Conservation (phyloP, 805 yeast genomes). For the Pichia pseudocactophila region DNA sequence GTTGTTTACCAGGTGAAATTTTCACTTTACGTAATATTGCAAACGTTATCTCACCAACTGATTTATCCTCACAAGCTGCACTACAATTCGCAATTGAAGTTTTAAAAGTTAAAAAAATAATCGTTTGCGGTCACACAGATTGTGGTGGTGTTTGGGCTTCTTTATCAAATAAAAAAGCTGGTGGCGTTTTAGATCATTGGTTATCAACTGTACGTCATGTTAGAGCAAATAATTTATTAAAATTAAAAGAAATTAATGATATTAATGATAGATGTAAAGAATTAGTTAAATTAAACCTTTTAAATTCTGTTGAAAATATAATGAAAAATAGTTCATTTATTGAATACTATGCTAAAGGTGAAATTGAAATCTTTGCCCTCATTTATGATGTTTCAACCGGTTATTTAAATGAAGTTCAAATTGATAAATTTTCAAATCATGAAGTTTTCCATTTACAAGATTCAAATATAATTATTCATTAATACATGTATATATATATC, state of each 20-base stretch:
- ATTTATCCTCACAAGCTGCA: slow-evolving; percentile 66
- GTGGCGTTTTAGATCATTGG: slow-evolving; percentile 69
- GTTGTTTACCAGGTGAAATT: slow-evolving; percentile 82
- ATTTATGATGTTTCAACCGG: slow-evolving; percentile 81
- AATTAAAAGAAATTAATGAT: slow-evolving; percentile 41
- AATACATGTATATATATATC: background rate
- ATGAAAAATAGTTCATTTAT: slow-evolving; percentile 60
- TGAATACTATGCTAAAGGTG: slow-evolving; percentile 50
- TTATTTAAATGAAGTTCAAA: slow-evolving; percentile 32
- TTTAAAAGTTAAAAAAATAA: slow-evolving; percentile 67
- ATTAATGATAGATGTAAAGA: slow-evolving; percentile 47
- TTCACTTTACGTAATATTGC: slow-evolving; percentile 87
- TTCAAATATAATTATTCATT: slow-evolving; percentile 8
- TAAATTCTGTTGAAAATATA: slow-evolving; percentile 54
- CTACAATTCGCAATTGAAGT: slow-evolving; percentile 84
- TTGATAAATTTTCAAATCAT: slow-evolving; percentile 9
- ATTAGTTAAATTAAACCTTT: slow-evolving; percentile 69
- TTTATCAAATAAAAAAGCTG: slow-evolving; percentile 51
- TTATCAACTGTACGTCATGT: slow-evolving; percentile 59
- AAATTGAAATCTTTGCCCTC: slow-evolving; percentile 72
- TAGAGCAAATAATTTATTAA: slow-evolving; percentile 47
- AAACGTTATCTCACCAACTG: slow-evolving; percentile 62
- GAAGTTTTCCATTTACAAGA: slow-evolving; percentile 23
- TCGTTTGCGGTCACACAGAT: slow-evolving; percentile 90
- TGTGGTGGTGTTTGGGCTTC: slow-evolving; percentile 92